Evolutionary conservation across 768 basidiomycete genomes (phyloP).

Genomic region (Plicaturopsis crispa): DNA sequence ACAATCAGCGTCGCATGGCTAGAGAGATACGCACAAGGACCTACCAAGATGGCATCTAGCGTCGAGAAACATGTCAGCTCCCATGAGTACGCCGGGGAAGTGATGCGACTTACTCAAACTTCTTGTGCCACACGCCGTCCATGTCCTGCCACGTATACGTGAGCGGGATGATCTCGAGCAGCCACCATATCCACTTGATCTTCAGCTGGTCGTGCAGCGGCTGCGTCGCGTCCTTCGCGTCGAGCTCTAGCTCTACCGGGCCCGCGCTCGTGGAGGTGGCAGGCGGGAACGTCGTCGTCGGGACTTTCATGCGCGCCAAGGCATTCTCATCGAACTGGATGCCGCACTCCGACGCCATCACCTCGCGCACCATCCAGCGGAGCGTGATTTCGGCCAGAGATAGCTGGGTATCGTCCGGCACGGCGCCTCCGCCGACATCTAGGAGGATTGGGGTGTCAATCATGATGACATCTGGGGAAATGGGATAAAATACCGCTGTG

Average conservation of each 20-base stretch:
- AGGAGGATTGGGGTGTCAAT: not conserved
- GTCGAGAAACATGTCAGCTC: too few species aligned
- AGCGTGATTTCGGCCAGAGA: slow-evolving; percentile 56
- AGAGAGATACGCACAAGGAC: not conserved
- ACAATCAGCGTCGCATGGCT: not conserved
- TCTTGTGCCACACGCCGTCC: slow-evolving; percentile 43
- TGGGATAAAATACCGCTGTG: slow-evolving; percentile 47
- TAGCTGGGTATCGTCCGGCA: slow-evolving; percentile 28
- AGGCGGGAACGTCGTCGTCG: not conserved
- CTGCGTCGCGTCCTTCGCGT: slow-evolving; percentile 36
- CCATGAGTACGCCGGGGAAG: too few species aligned
- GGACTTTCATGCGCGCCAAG: slow-evolving; percentile 37
- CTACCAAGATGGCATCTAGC: not conserved
- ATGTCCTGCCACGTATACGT: slow-evolving; percentile 49
- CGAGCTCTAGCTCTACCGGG: slow-evolving; percentile 12
- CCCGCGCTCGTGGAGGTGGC: slow-evolving; percentile 6
- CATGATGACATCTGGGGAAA: not conserved
- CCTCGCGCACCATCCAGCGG: slow-evolving; percentile 75
- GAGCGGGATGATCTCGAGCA: slow-evolving; percentile 61
- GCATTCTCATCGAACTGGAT: slow-evolving; percentile 47
- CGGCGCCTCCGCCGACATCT: slow-evolving; percentile 70
- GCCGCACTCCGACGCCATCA: slow-evolving; percentile 47
- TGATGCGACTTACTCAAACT: too few species aligned
- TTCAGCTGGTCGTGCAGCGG: slow-evolving; percentile 48
- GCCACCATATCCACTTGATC: slow-evolving; percentile 48